Percentiles rank a stretch among this genome's conserved stretches.
phyloP scores from a whole-genome alignment of 305 asterid species.

The Andrographis paniculata region DNA sequence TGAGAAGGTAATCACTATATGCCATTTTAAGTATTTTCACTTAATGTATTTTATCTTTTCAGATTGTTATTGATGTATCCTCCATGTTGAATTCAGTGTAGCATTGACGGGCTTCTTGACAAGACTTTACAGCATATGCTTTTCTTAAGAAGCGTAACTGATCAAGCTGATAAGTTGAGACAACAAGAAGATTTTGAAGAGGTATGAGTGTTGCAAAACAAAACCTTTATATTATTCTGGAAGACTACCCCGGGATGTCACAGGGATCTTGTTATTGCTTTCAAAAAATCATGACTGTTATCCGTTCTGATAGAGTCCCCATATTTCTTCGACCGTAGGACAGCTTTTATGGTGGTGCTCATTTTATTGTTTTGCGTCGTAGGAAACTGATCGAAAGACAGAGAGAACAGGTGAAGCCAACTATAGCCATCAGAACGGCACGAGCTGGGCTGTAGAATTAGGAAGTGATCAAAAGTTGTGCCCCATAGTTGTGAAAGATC shows the following conservation, averaged over 20 bases:
- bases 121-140: slow-evolving; percentile 87
- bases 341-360: too few species aligned
- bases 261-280: too few species aligned
- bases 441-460: slow-evolving; percentile 86
- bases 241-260: slow-evolving; percentile 9
- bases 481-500: slow-evolving; percentile 83
- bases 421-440: slow-evolving; percentile 38
- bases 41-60: slow-evolving; percentile 13
- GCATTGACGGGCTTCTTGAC: slow-evolving; percentile 91
- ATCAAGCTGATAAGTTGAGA: slow-evolving; percentile 68
- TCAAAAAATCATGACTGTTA: too few species aligned
- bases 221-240: slow-evolving; percentile 1
- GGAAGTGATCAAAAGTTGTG: slow-evolving; percentile 49
- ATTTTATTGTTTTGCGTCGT: slow-evolving; percentile 10
- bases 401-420: slow-evolving; percentile 29
- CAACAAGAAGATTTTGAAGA: slow-evolving; percentile 32
- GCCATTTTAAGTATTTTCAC: slow-evolving; percentile 6
- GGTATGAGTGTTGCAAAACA: slow-evolving; percentile 31
- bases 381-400: slow-evolving; percentile 35
- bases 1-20: slow-evolving; percentile 44
- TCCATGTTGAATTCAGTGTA: slow-evolving; percentile 49
- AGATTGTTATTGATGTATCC: slow-evolving; percentile 15
- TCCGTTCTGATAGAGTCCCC: too few species aligned
- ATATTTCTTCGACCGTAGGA: too few species aligned
- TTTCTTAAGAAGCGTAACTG: slow-evolving; percentile 51